Conservation (phyloP, 2,329 filamentous ascomycete genomes). For the Chaetomiaceae sp. region DNA sequence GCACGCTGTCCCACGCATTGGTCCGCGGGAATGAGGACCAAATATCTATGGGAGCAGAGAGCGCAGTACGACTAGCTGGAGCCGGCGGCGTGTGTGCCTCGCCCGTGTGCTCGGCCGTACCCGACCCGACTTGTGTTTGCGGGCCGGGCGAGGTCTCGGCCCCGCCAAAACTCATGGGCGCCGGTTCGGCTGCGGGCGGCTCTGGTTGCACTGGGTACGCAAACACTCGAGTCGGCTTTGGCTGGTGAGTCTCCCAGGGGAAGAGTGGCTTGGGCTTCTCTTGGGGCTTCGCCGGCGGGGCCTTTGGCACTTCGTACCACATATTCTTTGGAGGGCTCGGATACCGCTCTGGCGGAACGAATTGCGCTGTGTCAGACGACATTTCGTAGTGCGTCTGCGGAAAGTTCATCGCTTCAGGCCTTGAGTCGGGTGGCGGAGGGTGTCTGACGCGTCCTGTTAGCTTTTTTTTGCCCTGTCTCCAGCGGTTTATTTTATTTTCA, state of each 20-base stretch:
- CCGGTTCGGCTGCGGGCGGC: constrained; percentile 27
- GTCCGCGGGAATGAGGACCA: constrained; percentile 71
- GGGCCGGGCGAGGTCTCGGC: constrained; percentile 13
- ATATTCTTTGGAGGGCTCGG: constrained; percentile 81
- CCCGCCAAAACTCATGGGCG: constrained; percentile 28
- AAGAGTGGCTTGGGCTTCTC: constrained; percentile 69
- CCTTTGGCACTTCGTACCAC: constrained; percentile 78
- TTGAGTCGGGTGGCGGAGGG: constrained; percentile 61
- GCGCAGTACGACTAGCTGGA: constrained; percentile 47
- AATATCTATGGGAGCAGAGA: constrained; percentile 48
- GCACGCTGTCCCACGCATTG: constrained; percentile 92
- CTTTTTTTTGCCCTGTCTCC: not conserved
- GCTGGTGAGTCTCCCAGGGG: constrained; percentile 76
- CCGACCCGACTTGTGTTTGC: constrained; percentile 23
- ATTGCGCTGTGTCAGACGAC: constrained; percentile 70
- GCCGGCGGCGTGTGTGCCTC: constrained; percentile 39
- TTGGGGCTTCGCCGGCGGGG: constrained; percentile 49
- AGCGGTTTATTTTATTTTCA: too few relatives aligned
- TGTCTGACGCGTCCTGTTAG: constrained; percentile 44
- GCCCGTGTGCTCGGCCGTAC: constrained; percentile 35
- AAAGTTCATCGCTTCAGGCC: constrained; percentile 81
- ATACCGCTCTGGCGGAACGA: constrained; percentile 71
- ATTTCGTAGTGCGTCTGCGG: constrained; percentile 76
- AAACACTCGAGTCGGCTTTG: constrained; percentile 63
- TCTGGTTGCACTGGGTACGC: constrained; percentile 45